Percentiles rank a stretch among this genome's conserved stretches.
These are phyloP conservation scores for Arabidopsis arenosa DNA, from an alignment of 345 rosid species.

Conservation along the genomic window DNA sequence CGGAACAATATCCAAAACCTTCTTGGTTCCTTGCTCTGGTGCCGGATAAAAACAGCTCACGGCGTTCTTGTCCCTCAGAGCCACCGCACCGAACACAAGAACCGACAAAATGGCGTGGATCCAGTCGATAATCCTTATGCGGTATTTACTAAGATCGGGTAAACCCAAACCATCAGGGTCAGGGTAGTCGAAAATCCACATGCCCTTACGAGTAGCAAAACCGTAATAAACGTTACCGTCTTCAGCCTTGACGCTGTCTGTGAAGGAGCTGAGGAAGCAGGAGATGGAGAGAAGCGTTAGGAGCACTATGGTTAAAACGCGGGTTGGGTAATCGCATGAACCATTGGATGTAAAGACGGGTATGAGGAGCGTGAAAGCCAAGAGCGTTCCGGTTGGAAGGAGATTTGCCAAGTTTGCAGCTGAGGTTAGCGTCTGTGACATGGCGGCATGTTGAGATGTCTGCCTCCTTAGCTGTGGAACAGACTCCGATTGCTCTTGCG, in stretches of 20 bases:
- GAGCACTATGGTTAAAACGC: constrained; percentile 62
- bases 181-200: constrained; percentile 74
- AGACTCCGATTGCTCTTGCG: constrained; percentile 39
- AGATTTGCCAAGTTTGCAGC: constrained; percentile 91
- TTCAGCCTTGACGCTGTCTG: constrained; percentile 64
- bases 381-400: constrained; percentile 90
- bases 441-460: constrained; percentile 64
- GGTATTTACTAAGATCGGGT: constrained; percentile 62
- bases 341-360: constrained; percentile 89
- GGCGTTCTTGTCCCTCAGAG: constrained; percentile 76
- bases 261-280: constrained; percentile 80
- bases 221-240: constrained; percentile 83
- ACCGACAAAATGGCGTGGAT: constrained; percentile 71
- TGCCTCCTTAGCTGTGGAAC: constrained; percentile 45
- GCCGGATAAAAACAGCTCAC: constrained; percentile 70
- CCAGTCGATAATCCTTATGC: constrained; percentile 57
- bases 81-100: constrained; percentile 73
- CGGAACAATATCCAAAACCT: constrained; percentile 74
- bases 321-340: constrained; percentile 68
- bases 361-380: constrained; percentile 83
- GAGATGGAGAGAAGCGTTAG: constrained; percentile 66
- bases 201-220: constrained; percentile 67
- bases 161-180: constrained; percentile 49
- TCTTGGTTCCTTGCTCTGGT: constrained; percentile 61
- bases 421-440: constrained; percentile 76